These are phyloP conservation scores for Bacterosira constricta DNA, from an alignment of 108 stramenopile species.

Conservation along the genomic window DNA sequence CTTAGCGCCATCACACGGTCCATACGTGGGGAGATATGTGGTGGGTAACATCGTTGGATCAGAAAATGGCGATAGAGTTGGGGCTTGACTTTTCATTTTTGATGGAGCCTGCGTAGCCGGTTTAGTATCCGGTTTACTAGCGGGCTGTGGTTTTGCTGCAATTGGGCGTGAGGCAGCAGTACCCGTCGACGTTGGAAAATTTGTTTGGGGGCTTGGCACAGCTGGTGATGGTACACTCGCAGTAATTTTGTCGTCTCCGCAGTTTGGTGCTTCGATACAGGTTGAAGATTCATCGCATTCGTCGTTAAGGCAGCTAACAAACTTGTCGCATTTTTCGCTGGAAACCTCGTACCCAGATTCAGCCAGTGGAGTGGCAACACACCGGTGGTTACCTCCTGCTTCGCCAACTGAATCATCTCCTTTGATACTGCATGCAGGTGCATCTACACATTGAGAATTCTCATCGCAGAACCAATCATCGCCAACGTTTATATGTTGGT, in stretches of 20 bases:
- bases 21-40: slow-evolving; percentile 11
- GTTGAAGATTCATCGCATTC: too few species aligned
- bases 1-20: slow-evolving; percentile 27
- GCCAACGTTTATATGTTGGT: slow-evolving; percentile 30
- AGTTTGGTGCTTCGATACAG: too few species aligned
- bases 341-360: slow-evolving; percentile 32
- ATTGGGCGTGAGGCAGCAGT: too few species aligned
- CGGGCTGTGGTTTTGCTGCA: too few species aligned
- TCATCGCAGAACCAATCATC: slow-evolving; percentile 46
- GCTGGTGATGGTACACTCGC: not conserved
- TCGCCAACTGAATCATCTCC: not conserved
- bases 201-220: not conserved
- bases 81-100: not conserved
- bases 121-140: too few species aligned
- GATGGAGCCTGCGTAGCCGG: not conserved
- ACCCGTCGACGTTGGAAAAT: not conserved
- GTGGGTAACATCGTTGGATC: slow-evolving; percentile 16
- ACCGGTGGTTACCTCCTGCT: not conserved
- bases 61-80: not conserved
- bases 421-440: slow-evolving; percentile 14
- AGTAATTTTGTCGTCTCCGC: too few species aligned
- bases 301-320: slow-evolving; percentile 34
- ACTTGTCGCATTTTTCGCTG: slow-evolving; percentile 37
- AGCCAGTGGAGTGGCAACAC: not conserved
- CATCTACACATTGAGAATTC: slow-evolving; percentile 20